Percentiles rank a stretch among this genome's conserved stretches.
phyloP scores from a whole-genome alignment of 768 basidiomycete species.

The Dictyophora rubrovolvata region DNA sequence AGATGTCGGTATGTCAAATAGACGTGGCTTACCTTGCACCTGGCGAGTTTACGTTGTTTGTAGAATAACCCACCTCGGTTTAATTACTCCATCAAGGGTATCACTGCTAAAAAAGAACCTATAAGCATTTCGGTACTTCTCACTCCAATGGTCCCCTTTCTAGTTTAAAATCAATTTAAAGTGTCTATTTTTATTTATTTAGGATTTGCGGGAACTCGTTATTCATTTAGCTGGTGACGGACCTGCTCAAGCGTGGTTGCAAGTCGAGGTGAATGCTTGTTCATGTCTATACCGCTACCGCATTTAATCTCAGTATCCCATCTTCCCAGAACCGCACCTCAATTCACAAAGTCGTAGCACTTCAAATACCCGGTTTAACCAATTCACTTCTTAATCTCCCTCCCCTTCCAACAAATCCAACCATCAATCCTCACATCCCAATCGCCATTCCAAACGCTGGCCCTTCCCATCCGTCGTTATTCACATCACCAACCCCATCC shows the following conservation, averaged over 20 bases:
- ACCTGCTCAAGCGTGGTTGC: conserved; percentile 80
- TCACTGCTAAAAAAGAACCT: conserved; percentile 58
- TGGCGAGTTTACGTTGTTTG: conserved; percentile 3
- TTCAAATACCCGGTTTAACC: conserved; percentile 83
- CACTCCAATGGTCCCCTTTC: conserved; percentile 19
- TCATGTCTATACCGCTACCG: neutral
- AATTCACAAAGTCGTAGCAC: conserved; percentile 67
- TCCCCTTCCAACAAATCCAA: neutral
- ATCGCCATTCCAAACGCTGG: neutral
- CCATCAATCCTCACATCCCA: neutral
- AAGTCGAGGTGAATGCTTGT: conserved; percentile 52
- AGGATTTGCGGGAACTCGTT: conserved; percentile 86
- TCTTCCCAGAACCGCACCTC: conserved; percentile 51
- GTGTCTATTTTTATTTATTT: conserved; percentile 3
- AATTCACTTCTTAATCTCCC: conserved; percentile 64
- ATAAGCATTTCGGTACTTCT: conserved; percentile 62
- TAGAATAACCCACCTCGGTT: conserved; percentile 60
- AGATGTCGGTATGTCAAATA: conserved; percentile 44
- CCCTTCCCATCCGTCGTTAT: neutral
- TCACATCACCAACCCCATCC: neutral
- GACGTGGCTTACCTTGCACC: conserved; percentile 8
- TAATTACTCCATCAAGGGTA: conserved; percentile 73
- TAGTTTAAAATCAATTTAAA: neutral
- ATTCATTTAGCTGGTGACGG: conserved; percentile 75
- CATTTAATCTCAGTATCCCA: neutral